Base-by-base conservation (phyloP, 176 grass and related monocot species). In the Musa itinerans region DNA sequence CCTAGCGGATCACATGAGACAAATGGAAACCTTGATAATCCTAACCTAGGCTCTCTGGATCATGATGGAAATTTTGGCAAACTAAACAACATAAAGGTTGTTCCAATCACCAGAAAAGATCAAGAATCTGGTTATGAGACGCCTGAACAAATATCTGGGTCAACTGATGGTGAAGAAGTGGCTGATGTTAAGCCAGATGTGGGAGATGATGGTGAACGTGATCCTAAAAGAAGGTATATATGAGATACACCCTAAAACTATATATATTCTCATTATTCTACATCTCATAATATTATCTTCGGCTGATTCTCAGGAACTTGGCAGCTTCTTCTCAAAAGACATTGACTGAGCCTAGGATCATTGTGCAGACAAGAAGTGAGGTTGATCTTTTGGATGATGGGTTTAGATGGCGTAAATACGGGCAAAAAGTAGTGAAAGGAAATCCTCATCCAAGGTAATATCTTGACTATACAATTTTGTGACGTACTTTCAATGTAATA, bases 101-200 rank as follows among this genome's bases (percentile, higher is more conserved):
- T 20, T 4, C 16, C 54, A 22, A 2, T 49, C 17, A 43, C 24
- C 8, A 27, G 17, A 48, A 69, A 14, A 11, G 74, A 61, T 27
- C 55, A 49, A 48, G 54, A 62, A 62, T 76, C 54, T 49, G 74
- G 22, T 63, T 49, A 63, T 63, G 74, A 16, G 15, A 76, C 27
- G 10, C 56, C 56, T 76, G 74, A 76, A 49, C 74, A 63, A 62
- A 22, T 76, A 10, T 76, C 74, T 34, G 56, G 26, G 8, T 76
- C 54, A 14, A 21, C 27, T 51, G 55, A 76, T 20, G 17, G 57
- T 16, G 74, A 76, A 58, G 34, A 43, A 62, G 65, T 63, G 73
- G 26, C 62, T 66, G 57, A 62, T 19, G 20, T 62, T 8, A 62
- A 62, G 57, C 17, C 17, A 19, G 14, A 62, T n/a, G 57, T 19